Evolutionary conservation across 1,284 basidiomycete genomes (phyloP).

Genomic region (Exobasidium rhododendri): DNA sequence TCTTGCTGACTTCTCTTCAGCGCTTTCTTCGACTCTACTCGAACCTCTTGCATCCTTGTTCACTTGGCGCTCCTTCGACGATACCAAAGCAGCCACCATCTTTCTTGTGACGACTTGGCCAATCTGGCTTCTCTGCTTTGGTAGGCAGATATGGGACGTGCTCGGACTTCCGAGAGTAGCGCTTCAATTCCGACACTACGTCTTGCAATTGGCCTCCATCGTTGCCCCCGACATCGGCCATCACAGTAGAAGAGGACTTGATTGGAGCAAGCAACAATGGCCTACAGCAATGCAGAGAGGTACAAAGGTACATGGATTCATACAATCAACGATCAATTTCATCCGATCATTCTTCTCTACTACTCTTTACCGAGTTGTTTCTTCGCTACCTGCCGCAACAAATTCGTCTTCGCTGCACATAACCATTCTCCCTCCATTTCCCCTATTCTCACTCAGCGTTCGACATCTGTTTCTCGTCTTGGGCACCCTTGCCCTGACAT

Average conservation of each 20-base stretch:
- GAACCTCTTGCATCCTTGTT: constrained; percentile 33
- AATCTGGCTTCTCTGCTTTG: constrained; percentile 43
- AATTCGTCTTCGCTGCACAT: not conserved
- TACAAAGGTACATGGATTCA: not conserved
- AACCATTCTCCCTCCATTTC: constrained; percentile 46
- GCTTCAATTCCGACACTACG: not conserved
- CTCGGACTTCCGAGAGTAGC: constrained; percentile 12
- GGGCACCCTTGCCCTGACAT: constrained; percentile 47
- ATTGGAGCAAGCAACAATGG: not conserved
- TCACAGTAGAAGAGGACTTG: not conserved
- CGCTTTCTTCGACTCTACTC: constrained; percentile 27
- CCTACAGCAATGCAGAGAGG: not conserved
- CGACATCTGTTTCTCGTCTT: constrained; percentile 39
- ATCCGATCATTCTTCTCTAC: not conserved
- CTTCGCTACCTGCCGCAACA: not conserved
- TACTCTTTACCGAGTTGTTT: no score
- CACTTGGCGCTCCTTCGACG: constrained; percentile 33
- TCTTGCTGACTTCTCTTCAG: constrained; percentile 45
- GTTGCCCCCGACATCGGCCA: not conserved
- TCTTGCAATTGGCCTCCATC: not conserved
- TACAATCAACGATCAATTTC: not conserved
- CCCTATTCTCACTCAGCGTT: constrained; percentile 44
- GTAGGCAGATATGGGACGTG: constrained; percentile 26
- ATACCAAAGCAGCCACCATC: constrained; percentile 31
- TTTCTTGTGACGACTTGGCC: constrained; percentile 51